Conservation (phyloP, 345 rosid species). For the Corchorus capsularis region DNA sequence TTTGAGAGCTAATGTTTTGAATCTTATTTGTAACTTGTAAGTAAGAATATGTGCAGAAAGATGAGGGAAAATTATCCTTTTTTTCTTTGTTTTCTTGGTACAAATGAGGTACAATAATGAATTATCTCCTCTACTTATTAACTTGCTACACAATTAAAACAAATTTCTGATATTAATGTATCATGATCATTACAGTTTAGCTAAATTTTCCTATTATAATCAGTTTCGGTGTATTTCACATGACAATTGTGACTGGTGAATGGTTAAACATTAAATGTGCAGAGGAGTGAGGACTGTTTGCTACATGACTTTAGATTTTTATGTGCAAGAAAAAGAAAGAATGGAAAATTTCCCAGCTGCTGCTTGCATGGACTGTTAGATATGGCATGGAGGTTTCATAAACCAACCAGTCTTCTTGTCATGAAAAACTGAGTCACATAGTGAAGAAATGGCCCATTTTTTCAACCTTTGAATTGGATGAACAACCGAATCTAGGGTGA, state of each 20-base stretch:
- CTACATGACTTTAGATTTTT: neutral
- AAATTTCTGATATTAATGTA: neutral
- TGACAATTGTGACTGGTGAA: neutral
- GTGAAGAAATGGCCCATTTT: neutral
- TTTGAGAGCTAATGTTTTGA: neutral
- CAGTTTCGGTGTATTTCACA: neutral
- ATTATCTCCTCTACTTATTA: neutral
- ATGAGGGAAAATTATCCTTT: neutral
- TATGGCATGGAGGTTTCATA: neutral
- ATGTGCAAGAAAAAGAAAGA: neutral
- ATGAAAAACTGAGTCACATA: neutral
- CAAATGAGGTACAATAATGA: neutral
- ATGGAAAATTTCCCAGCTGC: neutral
- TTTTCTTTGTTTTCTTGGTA: neutral
- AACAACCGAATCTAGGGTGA: neutral
- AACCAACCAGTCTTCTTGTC: slow-evolving; percentile 18
- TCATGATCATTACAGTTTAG: neutral
- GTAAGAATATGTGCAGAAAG: neutral
- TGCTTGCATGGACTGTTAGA: slow-evolving; percentile 17
- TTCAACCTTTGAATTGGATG: slow-evolving; percentile 2
- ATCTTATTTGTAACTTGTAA: neutral
- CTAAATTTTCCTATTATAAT: neutral
- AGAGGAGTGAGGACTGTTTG: slow-evolving; percentile 8
- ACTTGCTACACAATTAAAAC: neutral
- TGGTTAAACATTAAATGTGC: neutral